These are phyloP conservation scores for Agapanthus africanus DNA, from an alignment of 106 monocot species.

Conservation along the genomic window DNA sequence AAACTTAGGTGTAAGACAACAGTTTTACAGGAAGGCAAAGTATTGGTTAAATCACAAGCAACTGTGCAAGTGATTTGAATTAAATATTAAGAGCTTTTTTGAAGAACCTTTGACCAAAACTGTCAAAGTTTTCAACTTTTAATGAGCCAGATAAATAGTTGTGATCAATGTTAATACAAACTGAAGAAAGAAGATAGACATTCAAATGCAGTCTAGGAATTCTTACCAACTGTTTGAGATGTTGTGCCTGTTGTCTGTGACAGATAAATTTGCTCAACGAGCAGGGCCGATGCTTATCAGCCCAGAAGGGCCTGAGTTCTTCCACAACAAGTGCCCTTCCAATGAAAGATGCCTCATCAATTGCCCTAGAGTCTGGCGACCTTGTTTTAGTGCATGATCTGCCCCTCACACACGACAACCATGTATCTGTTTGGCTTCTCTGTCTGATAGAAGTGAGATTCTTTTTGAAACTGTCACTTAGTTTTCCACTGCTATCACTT, in stretches of 20 bases:
- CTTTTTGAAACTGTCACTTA: slow-evolving; percentile 12
- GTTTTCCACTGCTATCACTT: slow-evolving; percentile 22
- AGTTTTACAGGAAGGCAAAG: too few species aligned
- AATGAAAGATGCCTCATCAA: slow-evolving; percentile 33
- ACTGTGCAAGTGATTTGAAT: neutral
- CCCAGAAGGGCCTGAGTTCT: slow-evolving; percentile 35
- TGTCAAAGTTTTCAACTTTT: too few species aligned
- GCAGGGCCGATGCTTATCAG: slow-evolving; percentile 27
- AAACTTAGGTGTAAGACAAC: too few species aligned
- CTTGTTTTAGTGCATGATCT: slow-evolving; percentile 18
- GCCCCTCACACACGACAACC: slow-evolving; percentile 27
- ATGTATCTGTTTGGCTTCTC: slow-evolving; percentile 29
- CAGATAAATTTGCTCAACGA: slow-evolving; percentile 28
- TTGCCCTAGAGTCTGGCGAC: slow-evolving; percentile 11
- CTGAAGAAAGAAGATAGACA: neutral
- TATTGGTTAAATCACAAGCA: neutral
- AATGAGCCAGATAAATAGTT: neutral
- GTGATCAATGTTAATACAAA: neutral
- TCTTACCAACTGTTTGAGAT: slow-evolving; percentile 33
- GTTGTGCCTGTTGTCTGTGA: slow-evolving; percentile 25
- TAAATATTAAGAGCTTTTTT: neutral
- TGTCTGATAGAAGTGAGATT: slow-evolving; percentile 17
- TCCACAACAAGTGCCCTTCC: slow-evolving; percentile 32
- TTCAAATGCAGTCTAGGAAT: too few species aligned
- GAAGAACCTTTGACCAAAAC: too few species aligned